These are phyloP conservation scores for Fraxinus dipetala DNA, from an alignment of 305 asterid species.

Conservation along the genomic window DNA sequence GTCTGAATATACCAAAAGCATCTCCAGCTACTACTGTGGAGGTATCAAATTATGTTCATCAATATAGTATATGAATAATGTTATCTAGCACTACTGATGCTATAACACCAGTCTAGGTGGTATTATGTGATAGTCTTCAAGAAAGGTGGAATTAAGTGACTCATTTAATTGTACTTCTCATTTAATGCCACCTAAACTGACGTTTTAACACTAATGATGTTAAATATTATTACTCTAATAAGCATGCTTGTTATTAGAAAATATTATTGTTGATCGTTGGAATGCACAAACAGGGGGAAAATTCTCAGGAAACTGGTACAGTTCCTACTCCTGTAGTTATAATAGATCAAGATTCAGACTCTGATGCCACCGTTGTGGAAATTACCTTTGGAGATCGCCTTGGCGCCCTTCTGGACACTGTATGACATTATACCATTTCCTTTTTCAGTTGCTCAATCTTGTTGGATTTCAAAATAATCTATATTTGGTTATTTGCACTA, in stretches of 20 bases:
- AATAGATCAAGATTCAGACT: constrained; percentile 88
- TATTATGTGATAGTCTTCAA: neutral
- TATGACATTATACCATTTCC: constrained; percentile 25
- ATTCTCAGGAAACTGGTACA: constrained; percentile 49
- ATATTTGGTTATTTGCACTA: neutral
- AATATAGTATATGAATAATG: neutral
- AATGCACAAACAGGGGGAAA: constrained; percentile 53
- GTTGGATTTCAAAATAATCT: neutral
- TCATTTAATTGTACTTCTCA: neutral
- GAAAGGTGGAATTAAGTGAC: neutral
- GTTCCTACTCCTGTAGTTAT: constrained; percentile 77
- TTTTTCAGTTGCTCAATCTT: neutral
- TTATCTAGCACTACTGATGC: neutral
- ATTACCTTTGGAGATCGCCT: constrained; percentile 96
- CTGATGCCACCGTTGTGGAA: constrained; percentile 86
- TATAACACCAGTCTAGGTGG: neutral
- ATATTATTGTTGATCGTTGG: constrained; percentile 20
- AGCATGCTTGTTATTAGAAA: constrained; percentile 11
- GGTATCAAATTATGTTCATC: constrained; percentile 46
- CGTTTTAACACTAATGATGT: neutral
- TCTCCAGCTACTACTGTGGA: constrained; percentile 66
- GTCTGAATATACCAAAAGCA: constrained; percentile 53
- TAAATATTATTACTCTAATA: neutral
- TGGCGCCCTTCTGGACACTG: constrained; percentile 93
- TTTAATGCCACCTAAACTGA: neutral